Evolutionary conservation across 1,139 yeast genomes (phyloP).

Genomic region (Magnusiomyces sp.): DNA sequence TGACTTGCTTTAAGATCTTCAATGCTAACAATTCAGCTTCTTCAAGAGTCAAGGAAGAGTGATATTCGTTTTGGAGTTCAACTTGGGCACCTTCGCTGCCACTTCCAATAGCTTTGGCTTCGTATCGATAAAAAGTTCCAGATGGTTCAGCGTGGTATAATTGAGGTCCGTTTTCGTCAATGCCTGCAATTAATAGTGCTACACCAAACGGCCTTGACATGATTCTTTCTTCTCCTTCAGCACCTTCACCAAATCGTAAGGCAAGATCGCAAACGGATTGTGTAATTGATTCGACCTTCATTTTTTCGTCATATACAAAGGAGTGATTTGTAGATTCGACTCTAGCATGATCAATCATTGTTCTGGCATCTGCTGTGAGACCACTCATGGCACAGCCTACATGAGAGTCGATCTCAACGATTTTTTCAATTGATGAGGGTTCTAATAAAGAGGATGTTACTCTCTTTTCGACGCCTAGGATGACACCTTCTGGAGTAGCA

Average conservation of each 20-base stretch:
- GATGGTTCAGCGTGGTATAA: conserved; percentile 97
- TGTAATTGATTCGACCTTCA: conserved; percentile 87
- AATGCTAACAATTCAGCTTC: conserved; percentile 90
- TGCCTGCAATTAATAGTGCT: conserved; percentile 90
- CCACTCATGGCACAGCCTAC: conserved; percentile 99
- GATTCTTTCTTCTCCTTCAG: conserved; percentile 90
- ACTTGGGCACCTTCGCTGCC: conserved; percentile 99
- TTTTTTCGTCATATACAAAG: conserved; percentile 84
- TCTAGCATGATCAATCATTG: conserved; percentile 97
- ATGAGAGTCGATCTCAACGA: conserved; percentile 87
- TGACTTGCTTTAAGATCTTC: conserved; percentile 90
- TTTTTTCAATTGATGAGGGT: conserved; percentile 89
- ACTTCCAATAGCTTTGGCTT: conserved; percentile 97
- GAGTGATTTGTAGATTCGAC: conserved; percentile 81
- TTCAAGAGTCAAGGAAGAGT: conserved; percentile 81
- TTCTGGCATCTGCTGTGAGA: conserved; percentile 95
- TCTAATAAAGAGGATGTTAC: conserved; percentile 90
- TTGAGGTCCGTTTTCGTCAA: conserved; percentile 94
- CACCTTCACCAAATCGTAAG: conserved; percentile 95
- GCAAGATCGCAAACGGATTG: conserved; percentile 98
- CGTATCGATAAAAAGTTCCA: conserved; percentile 94
- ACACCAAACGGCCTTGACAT: conserved; percentile 99
- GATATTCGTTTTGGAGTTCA: conserved; percentile 94
- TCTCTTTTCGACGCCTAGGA: conserved; percentile 93
- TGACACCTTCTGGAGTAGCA: conserved; percentile 92